Evolutionary conservation across 2,329 filamentous ascomycete species (phyloP), one percentile per base, ranked within the genome.

Genomic region (Calonectria montana): DNA sequence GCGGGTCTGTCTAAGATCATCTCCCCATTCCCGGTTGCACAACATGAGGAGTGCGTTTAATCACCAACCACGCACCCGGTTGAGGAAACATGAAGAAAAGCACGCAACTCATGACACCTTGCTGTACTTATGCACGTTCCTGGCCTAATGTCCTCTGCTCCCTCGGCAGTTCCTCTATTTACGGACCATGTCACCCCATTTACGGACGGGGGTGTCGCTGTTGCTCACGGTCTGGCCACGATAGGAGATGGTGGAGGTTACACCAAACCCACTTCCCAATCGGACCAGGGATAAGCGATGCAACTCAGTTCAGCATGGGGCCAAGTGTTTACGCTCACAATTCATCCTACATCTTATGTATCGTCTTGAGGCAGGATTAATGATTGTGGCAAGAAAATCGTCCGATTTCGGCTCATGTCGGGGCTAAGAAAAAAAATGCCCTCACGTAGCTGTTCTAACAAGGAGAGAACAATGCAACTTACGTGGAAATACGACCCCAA

Each of bases 401-500:
- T 62, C 45, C 70, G 66, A 59, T 66, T n/a, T 62, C 55, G 55
- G 25, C 50, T 71, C 31, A 41, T 53, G 21, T 53, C 39, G 29
- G 48, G 62, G 55, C 48, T 23, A 59, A 67, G 15, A 67, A 55
- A 35, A 35, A 35, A 35, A 35, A 35, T 39, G 45, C 31, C 45
- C 61, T 43, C 43, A 27, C 57, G 55, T 43, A 62, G 50, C 55
- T 77, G 72, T 70, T 66, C 43, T 67, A 21, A 65, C 50, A 67
- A 66, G 18, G 55, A 53, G 23, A 68, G 57, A 21, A 55, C 57
- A 35, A 62, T 47, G 12, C 45, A 71, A 50, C 50, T 47, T 53
- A 47, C 71, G 59, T 35, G 29, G 13, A 62, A 57, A 71, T 31
- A 47, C 74, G 63, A 64, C 65, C 4, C 47, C 39, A 65, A 39